Evolutionary conservation across 176 grass and related monocot genomes (phyloP).

Genomic region (Thinopyrum elongatum): DNA sequence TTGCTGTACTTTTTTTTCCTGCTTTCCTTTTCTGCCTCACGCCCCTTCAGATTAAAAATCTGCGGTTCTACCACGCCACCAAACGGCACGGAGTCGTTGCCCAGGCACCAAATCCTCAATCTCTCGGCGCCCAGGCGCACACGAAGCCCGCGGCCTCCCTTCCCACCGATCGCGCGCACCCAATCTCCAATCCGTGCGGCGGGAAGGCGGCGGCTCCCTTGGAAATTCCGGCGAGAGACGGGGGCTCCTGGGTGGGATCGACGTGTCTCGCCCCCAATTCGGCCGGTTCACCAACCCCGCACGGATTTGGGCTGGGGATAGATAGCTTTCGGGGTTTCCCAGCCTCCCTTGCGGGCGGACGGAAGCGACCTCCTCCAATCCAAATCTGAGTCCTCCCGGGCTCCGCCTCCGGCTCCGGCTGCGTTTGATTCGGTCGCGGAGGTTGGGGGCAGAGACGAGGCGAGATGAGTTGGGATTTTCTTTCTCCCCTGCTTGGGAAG

Average conservation of each 20-base stretch:
- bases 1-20: neutral
- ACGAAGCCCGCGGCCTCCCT: conserved; percentile 1
- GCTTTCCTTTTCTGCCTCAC: neutral
- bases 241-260: neutral
- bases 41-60: conserved; percentile 43
- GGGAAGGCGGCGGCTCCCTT: conserved; percentile 25
- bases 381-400: conserved; percentile 20
- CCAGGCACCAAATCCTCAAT: conserved; percentile 26
- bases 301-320: conserved; percentile 25
- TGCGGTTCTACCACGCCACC: conserved; percentile 26
- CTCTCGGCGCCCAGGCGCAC: neutral
- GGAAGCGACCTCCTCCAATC: conserved; percentile 41
- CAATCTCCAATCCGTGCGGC: conserved; percentile 1
- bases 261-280: conserved; percentile 31
- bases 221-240: conserved; percentile 29
- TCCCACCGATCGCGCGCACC: conserved; percentile 7
- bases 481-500: neutral
- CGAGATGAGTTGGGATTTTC: conserved; percentile 7
- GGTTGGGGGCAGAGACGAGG: neutral
- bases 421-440: conserved; percentile 25
- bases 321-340: conserved; percentile 28
- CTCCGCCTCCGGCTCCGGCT: conserved; percentile 1
- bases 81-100: neutral
- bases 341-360: conserved; percentile 6
- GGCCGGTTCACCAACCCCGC: conserved; percentile 40